Evolutionary conservation across 768 basidiomycete genomes (phyloP), one percentile per base, ranked within the genome.

Genomic region (Amanita molliuscula): DNA sequence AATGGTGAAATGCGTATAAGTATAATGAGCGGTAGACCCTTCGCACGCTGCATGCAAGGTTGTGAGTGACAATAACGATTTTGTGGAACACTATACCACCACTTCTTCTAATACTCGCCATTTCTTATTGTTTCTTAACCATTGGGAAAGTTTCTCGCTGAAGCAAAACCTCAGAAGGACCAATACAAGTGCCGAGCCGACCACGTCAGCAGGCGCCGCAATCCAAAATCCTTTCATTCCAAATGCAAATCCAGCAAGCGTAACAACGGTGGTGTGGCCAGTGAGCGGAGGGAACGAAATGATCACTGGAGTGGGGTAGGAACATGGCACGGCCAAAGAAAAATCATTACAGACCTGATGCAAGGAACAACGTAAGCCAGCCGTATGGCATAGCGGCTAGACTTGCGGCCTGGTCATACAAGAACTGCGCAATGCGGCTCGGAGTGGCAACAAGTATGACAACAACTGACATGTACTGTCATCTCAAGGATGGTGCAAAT

Each of bases 161-260:
- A 88, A 86, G 47, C 81, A 61, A 50, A 72, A 63, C 15, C 87
- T 77, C 49, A 90, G 68, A 40, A 73, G 56, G 23, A 78, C 50
- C 58, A 92, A 92, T 3, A 70, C 75, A 7, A 81, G 45, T 1
- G 75, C 75, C 20, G 87, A 78, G 29, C 86, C 88, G 2, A 78
- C 50, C 23, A 90, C 49, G 16, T 85, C 84, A 1, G 71, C 81
- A 11, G 65, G 62, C 0, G 76, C 74, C 2, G 81, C 79, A 51
- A 91, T 74, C 54, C 71, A 72, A 65, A 86, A 84, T 0, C 90
- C 90, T 51, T 74, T 74, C 68, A 88, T 73, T 40, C 90, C 89
- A 57, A 87, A 92, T 1, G 87, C 83, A 63, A 90, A 92, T 1
- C 90, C 90, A 57, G 81, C 83, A 6, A 93, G 61, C 10, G 82